Evolutionary conservation across 176 grass and related monocot species (phyloP).

Genomic region (Paspalum notatum): DNA sequence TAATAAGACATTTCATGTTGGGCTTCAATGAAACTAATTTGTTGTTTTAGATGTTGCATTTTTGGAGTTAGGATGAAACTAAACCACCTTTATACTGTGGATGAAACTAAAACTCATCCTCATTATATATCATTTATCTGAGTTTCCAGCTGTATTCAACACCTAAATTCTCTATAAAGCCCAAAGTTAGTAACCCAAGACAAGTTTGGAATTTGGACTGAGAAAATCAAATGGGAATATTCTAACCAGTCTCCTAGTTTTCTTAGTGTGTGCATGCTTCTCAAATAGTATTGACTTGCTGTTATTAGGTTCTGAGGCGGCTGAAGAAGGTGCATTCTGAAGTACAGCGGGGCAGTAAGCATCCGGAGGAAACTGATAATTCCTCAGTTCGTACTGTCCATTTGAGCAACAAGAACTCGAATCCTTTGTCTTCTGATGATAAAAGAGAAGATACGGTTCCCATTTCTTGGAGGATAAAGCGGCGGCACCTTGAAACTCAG

Average conservation of each 20-base stretch:
- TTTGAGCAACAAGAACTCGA: conserved; percentile 21
- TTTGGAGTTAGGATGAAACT: too few species aligned
- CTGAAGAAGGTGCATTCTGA: conserved; percentile 73
- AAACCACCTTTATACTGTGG: too few species aligned
- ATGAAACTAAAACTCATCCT: background rate
- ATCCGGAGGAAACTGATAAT: conserved; percentile 28
- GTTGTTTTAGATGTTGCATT: too few species aligned
- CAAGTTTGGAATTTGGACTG: background rate
- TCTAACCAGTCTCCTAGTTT: background rate
- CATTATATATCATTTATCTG: background rate
- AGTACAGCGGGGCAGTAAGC: conserved; percentile 33
- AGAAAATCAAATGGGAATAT: conserved; percentile 5
- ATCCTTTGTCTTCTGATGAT: conserved; percentile 44
- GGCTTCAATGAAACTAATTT: too few species aligned
- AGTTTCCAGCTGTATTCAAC: conserved; percentile 7
- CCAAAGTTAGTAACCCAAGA: background rate
- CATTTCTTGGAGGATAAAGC: conserved; percentile 53
- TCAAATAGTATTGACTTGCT: conserved; percentile 19
- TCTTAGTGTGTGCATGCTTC: conserved; percentile 8
- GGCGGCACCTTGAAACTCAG: conserved; percentile 35
- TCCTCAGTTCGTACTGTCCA: conserved; percentile 15
- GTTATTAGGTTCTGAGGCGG: conserved; percentile 72
- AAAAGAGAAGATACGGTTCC: conserved; percentile 53
- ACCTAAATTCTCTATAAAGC: background rate
- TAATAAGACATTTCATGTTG: too few species aligned